Evolutionary conservation across 139 green algal genomes (phyloP), one percentile per base, ranked within the genome.

Genomic region (Coelastrella sp.): DNA sequence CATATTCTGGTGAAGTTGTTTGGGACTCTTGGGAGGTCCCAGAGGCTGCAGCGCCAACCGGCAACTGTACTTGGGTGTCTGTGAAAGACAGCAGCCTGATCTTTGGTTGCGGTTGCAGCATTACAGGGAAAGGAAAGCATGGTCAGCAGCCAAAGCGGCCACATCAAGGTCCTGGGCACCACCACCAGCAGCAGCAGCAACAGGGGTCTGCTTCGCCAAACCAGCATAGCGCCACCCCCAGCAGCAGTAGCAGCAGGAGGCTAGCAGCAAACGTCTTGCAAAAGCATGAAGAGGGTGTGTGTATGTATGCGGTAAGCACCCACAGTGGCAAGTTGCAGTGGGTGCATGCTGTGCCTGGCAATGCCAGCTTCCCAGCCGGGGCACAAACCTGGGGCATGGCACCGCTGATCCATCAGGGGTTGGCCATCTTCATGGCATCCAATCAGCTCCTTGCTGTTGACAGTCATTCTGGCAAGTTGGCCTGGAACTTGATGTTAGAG

Each of bases 91-190:
- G 49, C 35, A 70, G 49, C 68, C 66, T 88, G 25, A 8, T 88
- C 7, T 88, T 88, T 59, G 84, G 84, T 20, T 90, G 85, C 85
- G 65, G 85, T 60, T 90, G 85, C 85, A 74, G 65, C 72, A 81
- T 79, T 4, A 70, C 84, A 83, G 20, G n/a, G 68, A 65, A 80
- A 58, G 70, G 82, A 17, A 79, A 65, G 66, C 66, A 79, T 24
- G 49, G 84, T n/a, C 84, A 89, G 83, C 61, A 75, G 61, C 22
- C 10, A 56, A 65, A 65, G 65, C 63, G 76, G 83, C 83, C 10
- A 58, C n/a, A 87, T 22, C 63, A 70, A 87, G 17, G 7, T 17
- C 56, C 78, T 17, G 65, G 61, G 57, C 19, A 78, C 35, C 35
- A 85, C 60, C 61, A 58, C 22, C 86, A 85, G 24, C 75, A 75